Conservation (phyloP, 2,329 filamentous ascomycete species). For the Phialocephala subalpina region DNA sequence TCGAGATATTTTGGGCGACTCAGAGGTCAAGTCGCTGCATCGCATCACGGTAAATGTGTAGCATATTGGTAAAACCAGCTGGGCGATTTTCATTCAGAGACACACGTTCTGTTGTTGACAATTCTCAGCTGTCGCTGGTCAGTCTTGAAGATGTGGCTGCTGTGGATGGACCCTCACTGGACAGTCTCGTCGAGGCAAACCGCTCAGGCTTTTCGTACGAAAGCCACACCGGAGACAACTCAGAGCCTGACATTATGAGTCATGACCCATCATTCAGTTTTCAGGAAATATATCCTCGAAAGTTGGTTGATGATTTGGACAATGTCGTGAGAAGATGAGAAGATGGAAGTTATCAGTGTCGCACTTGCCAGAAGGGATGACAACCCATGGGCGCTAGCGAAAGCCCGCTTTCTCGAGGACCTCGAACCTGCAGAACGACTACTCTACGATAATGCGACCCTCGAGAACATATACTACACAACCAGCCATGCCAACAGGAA, state of each 20-base stretch:
- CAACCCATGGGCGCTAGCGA: constrained; percentile 26
- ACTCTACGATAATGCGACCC: constrained; percentile 28
- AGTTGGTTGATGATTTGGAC: neutral
- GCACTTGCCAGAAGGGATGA: constrained; percentile 13
- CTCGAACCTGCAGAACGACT: constrained; percentile 22
- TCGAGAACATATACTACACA: constrained; percentile 30
- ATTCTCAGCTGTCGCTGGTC: too few relatives aligned
- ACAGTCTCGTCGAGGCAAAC: constrained; percentile 1
- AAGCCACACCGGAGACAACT: neutral
- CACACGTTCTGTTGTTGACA: too few relatives aligned
- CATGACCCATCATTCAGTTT: too few relatives aligned
- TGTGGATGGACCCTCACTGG: neutral
- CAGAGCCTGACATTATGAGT: neutral
- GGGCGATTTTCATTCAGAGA: too few relatives aligned
- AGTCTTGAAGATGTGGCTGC: neutral
- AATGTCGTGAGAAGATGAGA: neutral
- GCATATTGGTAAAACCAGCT: too few relatives aligned
- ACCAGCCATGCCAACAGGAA: constrained; percentile 23
- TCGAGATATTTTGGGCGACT: too few relatives aligned
- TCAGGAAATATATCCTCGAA: neutral
- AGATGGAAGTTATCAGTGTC: constrained; percentile 10
- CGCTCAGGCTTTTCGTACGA: neutral
- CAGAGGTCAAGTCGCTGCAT: too few relatives aligned
- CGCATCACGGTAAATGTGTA: too few relatives aligned
- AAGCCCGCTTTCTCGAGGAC: constrained; percentile 22